Evolutionary conservation across 2,329 filamentous ascomycete genomes (phyloP).

Genomic region (Blastomyces percursus): DNA sequence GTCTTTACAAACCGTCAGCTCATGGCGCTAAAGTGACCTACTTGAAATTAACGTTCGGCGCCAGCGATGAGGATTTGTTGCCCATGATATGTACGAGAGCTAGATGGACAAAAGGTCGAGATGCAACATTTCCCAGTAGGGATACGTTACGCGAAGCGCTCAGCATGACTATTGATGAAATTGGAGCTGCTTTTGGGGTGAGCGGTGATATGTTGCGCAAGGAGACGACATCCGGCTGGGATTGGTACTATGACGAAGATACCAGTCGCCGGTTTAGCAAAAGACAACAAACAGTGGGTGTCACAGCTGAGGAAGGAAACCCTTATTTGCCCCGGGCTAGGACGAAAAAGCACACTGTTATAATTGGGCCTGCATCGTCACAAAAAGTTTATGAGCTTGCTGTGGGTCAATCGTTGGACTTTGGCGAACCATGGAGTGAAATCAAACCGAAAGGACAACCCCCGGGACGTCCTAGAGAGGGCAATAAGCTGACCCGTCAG

Average conservation of each 20-base stretch:
- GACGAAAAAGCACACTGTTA: slow-evolving; percentile 31
- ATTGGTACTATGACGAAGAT: slow-evolving; percentile 42
- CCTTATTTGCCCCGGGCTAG: slow-evolving; percentile 34
- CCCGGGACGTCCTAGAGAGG: slow-evolving; percentile 11
- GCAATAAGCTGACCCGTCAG: slow-evolving; percentile 1
- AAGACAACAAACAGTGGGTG: slow-evolving; percentile 29
- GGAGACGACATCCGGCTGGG: slow-evolving; percentile 40
- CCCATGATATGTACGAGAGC: slow-evolving; percentile 40
- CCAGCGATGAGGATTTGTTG: slow-evolving; percentile 39
- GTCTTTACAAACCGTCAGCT: slow-evolving; percentile 26
- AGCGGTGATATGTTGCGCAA: slow-evolving; percentile 30
- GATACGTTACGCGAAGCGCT: slow-evolving; percentile 24
- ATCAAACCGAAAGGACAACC: slow-evolving; percentile 13
- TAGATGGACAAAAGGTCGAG: slow-evolving; percentile 37
- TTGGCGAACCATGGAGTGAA: slow-evolving; percentile 35
- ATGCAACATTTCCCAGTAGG: slow-evolving; percentile 43
- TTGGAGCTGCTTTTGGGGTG: slow-evolving; percentile 35
- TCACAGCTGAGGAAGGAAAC: slow-evolving; percentile 30
- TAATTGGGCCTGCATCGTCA: slow-evolving; percentile 41
- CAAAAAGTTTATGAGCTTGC: slow-evolving; percentile 36
- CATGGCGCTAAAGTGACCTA: slow-evolving; percentile 35
- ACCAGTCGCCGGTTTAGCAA: slow-evolving; percentile 33
- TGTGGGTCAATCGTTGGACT: slow-evolving; percentile 33
- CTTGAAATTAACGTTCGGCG: slow-evolving; percentile 42
- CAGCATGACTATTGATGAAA: slow-evolving; percentile 27